These are phyloP conservation scores for Neofusicoccum laricinum DNA, from an alignment of 2,329 filamentous ascomycete genomes.

Conservation along the genomic window DNA sequence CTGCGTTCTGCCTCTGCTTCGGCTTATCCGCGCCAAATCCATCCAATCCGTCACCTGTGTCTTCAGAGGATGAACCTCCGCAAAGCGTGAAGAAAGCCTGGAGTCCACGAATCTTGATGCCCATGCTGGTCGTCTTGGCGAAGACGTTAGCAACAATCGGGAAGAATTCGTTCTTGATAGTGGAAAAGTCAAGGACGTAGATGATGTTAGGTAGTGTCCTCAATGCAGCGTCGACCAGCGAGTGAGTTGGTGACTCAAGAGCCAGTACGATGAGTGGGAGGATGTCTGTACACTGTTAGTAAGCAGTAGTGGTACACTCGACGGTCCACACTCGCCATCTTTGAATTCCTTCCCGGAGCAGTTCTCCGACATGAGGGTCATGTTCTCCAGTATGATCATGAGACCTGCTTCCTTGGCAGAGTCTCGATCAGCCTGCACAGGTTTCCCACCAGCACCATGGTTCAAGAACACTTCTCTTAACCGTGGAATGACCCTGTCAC, in stretches of 20 bases:
- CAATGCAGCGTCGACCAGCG: conserved; percentile 81
- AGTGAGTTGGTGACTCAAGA: conserved; percentile 84
- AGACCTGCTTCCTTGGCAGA: conserved; percentile 81
- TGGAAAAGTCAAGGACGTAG: conserved; percentile 89
- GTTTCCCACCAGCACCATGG: conserved; percentile 43
- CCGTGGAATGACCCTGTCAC: conserved; percentile 79
- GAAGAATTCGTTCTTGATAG: conserved; percentile 95
- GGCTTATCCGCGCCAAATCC: conserved; percentile 59
- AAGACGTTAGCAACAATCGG: conserved; percentile 89
- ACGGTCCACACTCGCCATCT: conserved; percentile 61
- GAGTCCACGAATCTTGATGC: conserved; percentile 88
- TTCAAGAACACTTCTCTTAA: conserved; percentile 79
- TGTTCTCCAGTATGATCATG: conserved; percentile 86
- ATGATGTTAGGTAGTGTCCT: conserved; percentile 76
- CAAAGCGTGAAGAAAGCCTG: conserved; percentile 89
- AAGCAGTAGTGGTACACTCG: neutral
- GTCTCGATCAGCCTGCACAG: conserved; percentile 66
- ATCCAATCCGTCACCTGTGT: conserved; percentile 66
- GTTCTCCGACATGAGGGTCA: conserved; percentile 71
- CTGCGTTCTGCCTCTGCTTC: conserved; percentile 64
- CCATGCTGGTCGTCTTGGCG: conserved; percentile 85
- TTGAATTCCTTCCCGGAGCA: conserved; percentile 92
- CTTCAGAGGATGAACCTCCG: conserved; percentile 62
- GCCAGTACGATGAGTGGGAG: conserved; percentile 80
- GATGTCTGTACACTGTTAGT: conserved; percentile 60